Conservation (phyloP, 768 basidiomycete species). For the Lentinula sp. region DNA sequence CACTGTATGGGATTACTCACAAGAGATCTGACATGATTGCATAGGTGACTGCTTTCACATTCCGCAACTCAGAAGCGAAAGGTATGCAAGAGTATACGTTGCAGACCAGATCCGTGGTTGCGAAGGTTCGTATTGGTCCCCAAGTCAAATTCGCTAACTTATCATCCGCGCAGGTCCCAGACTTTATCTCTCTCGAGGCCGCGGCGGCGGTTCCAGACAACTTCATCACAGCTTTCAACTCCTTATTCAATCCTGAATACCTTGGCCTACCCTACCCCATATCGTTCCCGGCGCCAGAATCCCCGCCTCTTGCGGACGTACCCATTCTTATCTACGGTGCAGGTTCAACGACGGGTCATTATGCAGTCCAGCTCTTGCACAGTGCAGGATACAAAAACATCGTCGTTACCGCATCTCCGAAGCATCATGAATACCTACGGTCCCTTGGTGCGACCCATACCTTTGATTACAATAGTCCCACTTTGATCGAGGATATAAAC, state of each 20-base stretch:
- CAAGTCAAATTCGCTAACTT: not conserved
- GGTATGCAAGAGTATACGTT: slow-evolving; percentile 32
- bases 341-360: slow-evolving; percentile 33
- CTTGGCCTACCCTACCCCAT: slow-evolving; percentile 28
- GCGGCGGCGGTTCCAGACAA: slow-evolving; percentile 37
- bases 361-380: slow-evolving; percentile 31
- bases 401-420: slow-evolving; percentile 28
- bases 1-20: slow-evolving; percentile 7
- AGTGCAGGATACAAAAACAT: slow-evolving; percentile 36
- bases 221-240: slow-evolving; percentile 33
- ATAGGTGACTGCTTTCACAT: slow-evolving; percentile 22
- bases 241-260: slow-evolving; percentile 26
- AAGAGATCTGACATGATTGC: not conserved
- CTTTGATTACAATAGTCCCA: slow-evolving; percentile 33
- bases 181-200: slow-evolving; percentile 26
- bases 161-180: slow-evolving; percentile 29
- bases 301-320: slow-evolving; percentile 21
- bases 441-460: slow-evolving; percentile 32
- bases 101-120: slow-evolving; percentile 20
- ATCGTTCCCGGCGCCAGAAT: slow-evolving; percentile 20
- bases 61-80: slow-evolving; percentile 18
- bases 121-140: slow-evolving; percentile 23
- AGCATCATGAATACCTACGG: slow-evolving; percentile 30
- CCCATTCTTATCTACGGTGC: slow-evolving; percentile 42
- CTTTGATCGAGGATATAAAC: slow-evolving; percentile 26